Conservation (phyloP, 768 basidiomycete genomes). For the Rossbeevera mucosa region DNA sequence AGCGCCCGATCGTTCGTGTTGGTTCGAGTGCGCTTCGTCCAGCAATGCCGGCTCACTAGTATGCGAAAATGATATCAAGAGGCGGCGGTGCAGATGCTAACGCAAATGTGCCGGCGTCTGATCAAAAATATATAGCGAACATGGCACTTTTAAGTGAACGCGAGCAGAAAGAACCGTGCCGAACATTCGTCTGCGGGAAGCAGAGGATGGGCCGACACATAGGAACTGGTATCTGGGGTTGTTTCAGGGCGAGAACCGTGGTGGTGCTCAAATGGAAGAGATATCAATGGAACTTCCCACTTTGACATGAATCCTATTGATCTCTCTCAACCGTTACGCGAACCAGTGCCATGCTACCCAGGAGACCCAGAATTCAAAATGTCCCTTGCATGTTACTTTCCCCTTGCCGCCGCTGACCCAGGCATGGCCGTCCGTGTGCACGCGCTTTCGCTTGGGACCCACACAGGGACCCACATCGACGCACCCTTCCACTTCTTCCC, state of each 20-base stretch:
- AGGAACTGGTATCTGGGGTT: no score
- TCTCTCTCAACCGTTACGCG: slow-evolving; percentile 24
- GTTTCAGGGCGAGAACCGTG: no score
- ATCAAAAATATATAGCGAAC: no score
- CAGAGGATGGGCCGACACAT: no score
- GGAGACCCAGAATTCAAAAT: slow-evolving; percentile 26
- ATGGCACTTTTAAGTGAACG: no score
- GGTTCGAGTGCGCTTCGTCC: slow-evolving; percentile 71
- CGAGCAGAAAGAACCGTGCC: no score
- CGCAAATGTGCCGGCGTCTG: slow-evolving; percentile 2
- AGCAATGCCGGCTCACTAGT: slow-evolving; percentile 67
- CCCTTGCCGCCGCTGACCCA: slow-evolving; percentile 3
- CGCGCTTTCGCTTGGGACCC: slow-evolving; percentile 54
- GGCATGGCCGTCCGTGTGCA: slow-evolving; percentile 23
- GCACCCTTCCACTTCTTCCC: slow-evolving; percentile 70
- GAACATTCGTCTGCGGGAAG: no score
- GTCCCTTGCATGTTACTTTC: slow-evolving; percentile 15
- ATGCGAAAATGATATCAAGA: slow-evolving; percentile 57
- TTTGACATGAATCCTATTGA: slow-evolving; percentile 33
- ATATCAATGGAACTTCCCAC: no score
- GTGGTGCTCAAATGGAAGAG: no score
- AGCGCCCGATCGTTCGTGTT: slow-evolving; percentile 71
- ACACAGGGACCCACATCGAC: slow-evolving; percentile 78
- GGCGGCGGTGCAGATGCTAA: slow-evolving; percentile 58
- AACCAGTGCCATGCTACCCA: slow-evolving; percentile 25